Evolutionary conservation across 1,284 basidiomycete species (phyloP).

Genomic region (Ustilago esculenta): DNA sequence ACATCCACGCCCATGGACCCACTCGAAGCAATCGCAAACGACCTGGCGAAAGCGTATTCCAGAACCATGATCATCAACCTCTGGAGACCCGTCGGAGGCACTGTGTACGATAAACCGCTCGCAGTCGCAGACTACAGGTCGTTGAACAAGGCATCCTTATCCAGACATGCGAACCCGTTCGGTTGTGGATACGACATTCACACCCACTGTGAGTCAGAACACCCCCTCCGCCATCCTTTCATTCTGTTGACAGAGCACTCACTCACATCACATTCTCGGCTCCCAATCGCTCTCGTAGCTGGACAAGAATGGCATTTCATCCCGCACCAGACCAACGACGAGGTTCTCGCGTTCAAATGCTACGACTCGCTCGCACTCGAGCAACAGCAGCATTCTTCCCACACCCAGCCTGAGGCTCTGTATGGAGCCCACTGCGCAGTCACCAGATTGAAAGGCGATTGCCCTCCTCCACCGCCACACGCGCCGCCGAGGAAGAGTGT

Average conservation of each 20-base stretch:
- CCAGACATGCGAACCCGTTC: constrained; percentile 23
- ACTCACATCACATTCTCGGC: too few relatives aligned
- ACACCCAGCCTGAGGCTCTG: constrained; percentile 9
- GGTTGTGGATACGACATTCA: constrained; percentile 35
- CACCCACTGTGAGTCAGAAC: constrained; percentile 5
- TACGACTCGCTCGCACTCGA: constrained; percentile 32
- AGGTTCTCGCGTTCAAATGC: constrained; percentile 31
- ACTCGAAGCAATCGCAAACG: constrained; percentile 5
- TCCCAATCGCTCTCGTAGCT: too few relatives aligned
- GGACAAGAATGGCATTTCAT: constrained; percentile 28
- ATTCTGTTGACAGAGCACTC: too few relatives aligned
- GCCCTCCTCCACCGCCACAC: constrained; percentile 7
- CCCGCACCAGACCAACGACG: constrained; percentile 33
- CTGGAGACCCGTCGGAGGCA: constrained; percentile 30
- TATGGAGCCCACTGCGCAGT: constrained; percentile 40
- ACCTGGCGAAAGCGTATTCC: constrained; percentile 2
- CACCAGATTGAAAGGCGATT: constrained; percentile 13
- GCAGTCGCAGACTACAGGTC: constrained; percentile 29
- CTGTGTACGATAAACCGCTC: constrained; percentile 28
- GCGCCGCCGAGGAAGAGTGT: constrained; percentile 31
- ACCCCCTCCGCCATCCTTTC: too few relatives aligned
- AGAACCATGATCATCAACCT: constrained; percentile 38
- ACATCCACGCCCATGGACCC: not conserved
- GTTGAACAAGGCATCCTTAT: constrained; percentile 4
- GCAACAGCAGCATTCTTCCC: constrained; percentile 2